A percentile compares a stretch with the other conserved stretches of the same genome.
Conservation (phyloP, 495 filamentous ascomycete species). For the Viridothelium virens region DNA sequence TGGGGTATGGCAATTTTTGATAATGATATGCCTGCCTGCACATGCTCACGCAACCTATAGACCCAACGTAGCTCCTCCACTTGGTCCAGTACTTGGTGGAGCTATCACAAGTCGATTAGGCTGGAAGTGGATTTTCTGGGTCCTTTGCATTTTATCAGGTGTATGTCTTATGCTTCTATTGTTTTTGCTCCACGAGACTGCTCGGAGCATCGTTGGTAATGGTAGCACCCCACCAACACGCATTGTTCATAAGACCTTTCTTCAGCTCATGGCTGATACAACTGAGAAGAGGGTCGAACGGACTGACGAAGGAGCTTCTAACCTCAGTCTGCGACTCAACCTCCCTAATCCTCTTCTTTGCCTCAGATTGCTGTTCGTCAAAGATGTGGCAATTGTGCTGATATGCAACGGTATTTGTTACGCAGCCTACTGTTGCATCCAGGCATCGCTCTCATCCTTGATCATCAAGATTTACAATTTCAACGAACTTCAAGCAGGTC, state of each 20-base stretch:
- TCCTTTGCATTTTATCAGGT: conserved; percentile 52
- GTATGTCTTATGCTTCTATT: conserved; percentile 37
- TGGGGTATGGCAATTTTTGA: background rate
- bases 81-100: conserved; percentile 50
- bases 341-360: conserved; percentile 30
- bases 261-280: background rate
- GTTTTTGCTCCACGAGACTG: conserved; percentile 58
- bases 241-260: background rate
- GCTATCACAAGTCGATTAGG: conserved; percentile 55
- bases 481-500: conserved; percentile 1
- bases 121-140: conserved; percentile 70
- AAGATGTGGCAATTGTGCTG: conserved; percentile 30
- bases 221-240: conserved; percentile 31
- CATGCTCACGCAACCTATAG: background rate
- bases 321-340: background rate
- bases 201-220: conserved; percentile 62
- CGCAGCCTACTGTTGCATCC: conserved; percentile 12
- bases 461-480: conserved; percentile 2
- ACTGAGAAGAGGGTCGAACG: background rate
- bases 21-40: background rate
- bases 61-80: conserved; percentile 21
- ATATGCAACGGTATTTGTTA: conserved; percentile 30
- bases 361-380: conserved; percentile 28
- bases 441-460: background rate
- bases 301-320: background rate